Percentiles rank a stretch among this genome's conserved stretches.
These are phyloP conservation scores for Bodo saltans DNA, from an alignment of 78 protist genomes.

Conservation along the genomic window DNA sequence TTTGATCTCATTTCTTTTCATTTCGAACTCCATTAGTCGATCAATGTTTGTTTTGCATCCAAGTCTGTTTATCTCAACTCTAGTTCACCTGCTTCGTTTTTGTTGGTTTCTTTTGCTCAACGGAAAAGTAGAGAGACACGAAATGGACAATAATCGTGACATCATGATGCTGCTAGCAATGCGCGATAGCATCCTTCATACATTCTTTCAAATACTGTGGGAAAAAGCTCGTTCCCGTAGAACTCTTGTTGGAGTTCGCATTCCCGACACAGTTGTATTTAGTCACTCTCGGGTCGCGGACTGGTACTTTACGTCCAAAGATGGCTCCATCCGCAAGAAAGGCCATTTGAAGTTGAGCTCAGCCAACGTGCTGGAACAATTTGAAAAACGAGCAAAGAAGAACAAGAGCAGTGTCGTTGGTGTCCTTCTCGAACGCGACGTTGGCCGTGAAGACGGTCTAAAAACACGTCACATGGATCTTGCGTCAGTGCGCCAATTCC, in stretches of 20 bases:
- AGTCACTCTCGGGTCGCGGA: background rate
- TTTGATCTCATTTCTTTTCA: no score
- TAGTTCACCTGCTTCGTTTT: background rate
- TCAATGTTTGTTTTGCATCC: background rate
- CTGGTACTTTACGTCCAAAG: background rate
- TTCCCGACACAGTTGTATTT: background rate
- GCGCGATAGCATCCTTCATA: background rate
- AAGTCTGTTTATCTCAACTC: background rate
- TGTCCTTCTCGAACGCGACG: background rate
- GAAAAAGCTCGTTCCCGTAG: background rate
- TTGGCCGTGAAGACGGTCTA: background rate
- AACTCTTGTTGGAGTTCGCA: background rate
- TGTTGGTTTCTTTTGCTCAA: background rate
- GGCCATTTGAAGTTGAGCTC: background rate
- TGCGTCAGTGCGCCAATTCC: background rate
- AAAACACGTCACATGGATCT: background rate
- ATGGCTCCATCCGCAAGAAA: background rate
- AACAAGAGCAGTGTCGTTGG: background rate
- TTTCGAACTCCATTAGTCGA: no score
- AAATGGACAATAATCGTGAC: background rate
- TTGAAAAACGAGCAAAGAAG: background rate
- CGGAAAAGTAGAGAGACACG: background rate
- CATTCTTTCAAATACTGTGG: background rate
- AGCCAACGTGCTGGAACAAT: background rate
- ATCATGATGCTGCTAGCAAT: background rate